Evolutionary conservation across 192 early-diverging fungal genomes (phyloP), one percentile per base, ranked within the genome.

Genomic region (Coemansia sp.): DNA sequence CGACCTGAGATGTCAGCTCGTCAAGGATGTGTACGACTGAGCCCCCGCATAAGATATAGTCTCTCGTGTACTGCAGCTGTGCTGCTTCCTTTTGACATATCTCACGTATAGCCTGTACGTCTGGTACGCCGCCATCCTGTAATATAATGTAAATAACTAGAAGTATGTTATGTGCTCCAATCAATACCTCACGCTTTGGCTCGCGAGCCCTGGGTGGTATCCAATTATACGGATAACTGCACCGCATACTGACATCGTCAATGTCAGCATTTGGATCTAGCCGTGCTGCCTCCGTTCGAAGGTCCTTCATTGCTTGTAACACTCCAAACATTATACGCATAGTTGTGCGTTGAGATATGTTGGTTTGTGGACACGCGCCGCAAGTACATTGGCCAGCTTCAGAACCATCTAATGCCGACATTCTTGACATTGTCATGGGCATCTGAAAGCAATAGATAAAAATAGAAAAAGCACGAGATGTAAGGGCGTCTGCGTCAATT

Each of bases 161-260:
- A 42, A 81, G 58, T 4, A 81, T 76, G 64, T 71, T 75, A 66
- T 70, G 64, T 5, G 70, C 73, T 21, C 78, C 78, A 29, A 76
- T 61, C 1, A 81, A 73, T 6, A 61, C 67, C 30, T 81, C 78
- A 21, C 57, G 30, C 9, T 27, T 59, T 52, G 74, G 66, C 6
- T 70, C 63, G 14, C 60, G 54, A 1, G 61, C 73, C 27, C 68
- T 27, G 5, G 63, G 61, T 8, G 78, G 78, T 7, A 81, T 61
- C 73, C 70, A 75, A 67, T 75, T 81, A 57, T 67, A 76, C 24
- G 78, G 78, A 22, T 81, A 81, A 20, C 55, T 60, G 32, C 70
- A 69, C 3, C 66, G 66, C 19, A 60, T 14, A 32, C 57, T 50
- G n/a, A 61, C 54, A 11, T 65, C 66, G 63, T 68, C 70, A 10